Base-by-base conservation (phyloP, 306 rosid species). In the Quercus agrifolia region DNA sequence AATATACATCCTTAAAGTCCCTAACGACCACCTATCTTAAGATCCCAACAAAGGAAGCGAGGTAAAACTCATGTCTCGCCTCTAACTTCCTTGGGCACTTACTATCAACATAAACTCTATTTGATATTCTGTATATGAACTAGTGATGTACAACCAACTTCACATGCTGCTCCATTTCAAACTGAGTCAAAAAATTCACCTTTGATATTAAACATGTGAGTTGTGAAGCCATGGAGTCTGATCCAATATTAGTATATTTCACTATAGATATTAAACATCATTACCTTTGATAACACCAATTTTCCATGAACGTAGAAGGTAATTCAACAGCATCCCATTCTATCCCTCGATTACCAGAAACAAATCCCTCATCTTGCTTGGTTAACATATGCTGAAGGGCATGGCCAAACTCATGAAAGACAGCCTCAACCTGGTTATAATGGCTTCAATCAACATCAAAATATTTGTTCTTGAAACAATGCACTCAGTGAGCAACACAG, bases 301-400 rank as follows among this genome's bases (percentile, higher is more conserved):
- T 95, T 89, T 95, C 99, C 99, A 93, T 95, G 85, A 95, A 95
- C 54, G 93, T 98, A 79, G 99, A 95, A 78, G 99, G 99, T 81
- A 95, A 87, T 82, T 95, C 99, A 80, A 95, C 93, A 76, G 99
- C 99, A 85, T 95, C 99, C 99, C 99, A 95, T 89, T 95, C 99
- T 81, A 95, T 87, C 30, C 97, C 98, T 74, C 97, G 92, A 86
- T 90, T 91, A 84, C 99, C 98, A 85, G 99, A 84, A 79, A 95
- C 98, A 70, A 95, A 80, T 90, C 99, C 98, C 83, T 95, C 99
- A 76, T 93, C 99, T 85, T 95, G 89, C 88, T 82, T 90, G 11
- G 99, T 95, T 86, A 95, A 89, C 98, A 95, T 92, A 81, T 93
- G 99, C 86, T 95, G 99, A 85, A 95, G 98, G 52, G 98, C 98